Percentiles rank a stretch among this genome's conserved stretches.
phyloP scores from a whole-genome alignment of 345 rosid genomes.

The Syzygium jambos region DNA sequence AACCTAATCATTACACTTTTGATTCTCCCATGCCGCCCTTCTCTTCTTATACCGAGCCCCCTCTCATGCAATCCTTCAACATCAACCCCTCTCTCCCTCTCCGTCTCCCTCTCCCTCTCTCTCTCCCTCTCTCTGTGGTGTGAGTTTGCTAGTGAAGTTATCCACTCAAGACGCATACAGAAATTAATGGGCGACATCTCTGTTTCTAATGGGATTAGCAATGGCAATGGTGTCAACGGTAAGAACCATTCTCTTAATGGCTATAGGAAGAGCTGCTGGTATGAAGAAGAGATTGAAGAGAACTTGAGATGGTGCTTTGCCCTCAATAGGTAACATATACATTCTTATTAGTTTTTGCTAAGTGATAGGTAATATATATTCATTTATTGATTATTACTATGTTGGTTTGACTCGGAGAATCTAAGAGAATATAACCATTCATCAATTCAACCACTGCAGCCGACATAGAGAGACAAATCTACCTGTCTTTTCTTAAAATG shows the following conservation, averaged over 20 bases:
- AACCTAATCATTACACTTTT: slow-evolving; percentile 16
- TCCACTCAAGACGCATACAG: not conserved
- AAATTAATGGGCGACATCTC: slow-evolving; percentile 42
- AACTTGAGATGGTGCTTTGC: slow-evolving; percentile 57
- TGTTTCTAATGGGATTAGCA: slow-evolving; percentile 21
- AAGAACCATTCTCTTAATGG: slow-evolving; percentile 28
- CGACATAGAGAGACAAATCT: not conserved
- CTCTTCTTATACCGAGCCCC: slow-evolving; percentile 17
- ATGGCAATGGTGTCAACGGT: slow-evolving; percentile 25
- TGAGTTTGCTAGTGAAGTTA: not conserved
- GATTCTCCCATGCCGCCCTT: slow-evolving; percentile 7
- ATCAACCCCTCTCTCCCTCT: too few species aligned
- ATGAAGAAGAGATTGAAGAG: slow-evolving; percentile 60
- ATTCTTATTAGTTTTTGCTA: not conserved
- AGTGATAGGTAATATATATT: not conserved
- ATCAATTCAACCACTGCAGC: not conserved
- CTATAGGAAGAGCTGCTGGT: slow-evolving; percentile 68
- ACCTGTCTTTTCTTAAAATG: not conserved
- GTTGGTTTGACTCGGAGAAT: not conserved
- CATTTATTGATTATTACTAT: not conserved
- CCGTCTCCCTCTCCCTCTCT: not conserved
- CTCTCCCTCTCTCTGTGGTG: not conserved
- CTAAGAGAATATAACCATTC: not conserved
- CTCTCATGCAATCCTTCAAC: not conserved
- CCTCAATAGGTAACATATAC: slow-evolving; percentile 37